These are phyloP conservation scores for Penicillium glabrum DNA, from an alignment of 2,329 filamentous ascomycete genomes.

Conservation along the genomic window DNA sequence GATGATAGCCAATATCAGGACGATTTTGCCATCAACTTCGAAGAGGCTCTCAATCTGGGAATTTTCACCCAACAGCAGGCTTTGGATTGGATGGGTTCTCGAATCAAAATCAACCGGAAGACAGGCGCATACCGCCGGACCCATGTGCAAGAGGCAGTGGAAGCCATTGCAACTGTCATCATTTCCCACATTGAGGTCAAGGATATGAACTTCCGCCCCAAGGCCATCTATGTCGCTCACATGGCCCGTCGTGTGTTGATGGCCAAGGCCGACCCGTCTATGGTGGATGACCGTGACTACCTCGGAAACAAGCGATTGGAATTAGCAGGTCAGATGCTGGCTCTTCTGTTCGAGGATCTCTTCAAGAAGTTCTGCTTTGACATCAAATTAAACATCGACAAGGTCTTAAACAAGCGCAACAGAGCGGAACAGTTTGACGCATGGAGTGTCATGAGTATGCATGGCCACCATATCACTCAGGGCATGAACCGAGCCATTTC, in stretches of 20 bases:
- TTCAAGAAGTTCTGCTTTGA: constrained; percentile 94
- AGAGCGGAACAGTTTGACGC: constrained; percentile 87
- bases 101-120: constrained; percentile 82
- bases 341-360: constrained; percentile 91
- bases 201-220: constrained; percentile 92
- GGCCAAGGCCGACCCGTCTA: constrained; percentile 82
- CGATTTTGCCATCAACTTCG: constrained; percentile 92
- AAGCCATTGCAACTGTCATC: constrained; percentile 87
- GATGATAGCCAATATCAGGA: constrained; percentile 88
- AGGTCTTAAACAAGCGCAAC: constrained; percentile 90
- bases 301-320: constrained; percentile 97
- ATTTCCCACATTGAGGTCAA: constrained; percentile 92
- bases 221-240: constrained; percentile 92
- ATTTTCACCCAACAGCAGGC: constrained; percentile 95
- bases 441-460: constrained; percentile 76
- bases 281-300: constrained; percentile 96
- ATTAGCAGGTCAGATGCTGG: constrained; percentile 88
- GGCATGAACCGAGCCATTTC: constrained; percentile 96
- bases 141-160: constrained; percentile 85
- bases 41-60: constrained; percentile 79
- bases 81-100: constrained; percentile 82
- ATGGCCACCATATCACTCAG: constrained; percentile 82
- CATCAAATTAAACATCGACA: constrained; percentile 92
- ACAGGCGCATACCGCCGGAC: constrained; percentile 66
- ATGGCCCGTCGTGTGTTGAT: constrained; percentile 97